These are phyloP conservation scores for Aspergillus nidulans DNA, from an alignment of 495 filamentous ascomycete genomes.

Conservation along the genomic window DNA sequence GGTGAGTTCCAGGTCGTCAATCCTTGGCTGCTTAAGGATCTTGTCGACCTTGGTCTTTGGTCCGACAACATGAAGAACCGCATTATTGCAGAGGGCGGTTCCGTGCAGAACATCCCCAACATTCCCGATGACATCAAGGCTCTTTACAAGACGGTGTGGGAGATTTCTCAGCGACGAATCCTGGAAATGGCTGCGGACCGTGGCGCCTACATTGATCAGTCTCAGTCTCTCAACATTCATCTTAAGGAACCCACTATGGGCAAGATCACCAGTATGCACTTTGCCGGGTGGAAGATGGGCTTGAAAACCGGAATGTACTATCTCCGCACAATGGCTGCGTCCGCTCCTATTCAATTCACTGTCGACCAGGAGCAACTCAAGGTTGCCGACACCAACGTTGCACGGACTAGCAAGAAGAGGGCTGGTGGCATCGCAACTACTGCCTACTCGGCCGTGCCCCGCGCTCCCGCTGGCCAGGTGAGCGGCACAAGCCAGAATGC, in stretches of 20 bases:
- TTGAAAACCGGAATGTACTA: constrained; percentile 99
- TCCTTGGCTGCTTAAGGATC: constrained; percentile 96
- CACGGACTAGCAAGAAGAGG: constrained; percentile 67
- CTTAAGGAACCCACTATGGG: constrained; percentile 99
- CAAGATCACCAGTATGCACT: constrained; percentile 99
- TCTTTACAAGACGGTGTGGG: constrained; percentile 99
- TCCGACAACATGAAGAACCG: constrained; percentile 99
- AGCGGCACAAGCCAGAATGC: constrained; percentile 35
- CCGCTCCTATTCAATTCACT: constrained; percentile 96
- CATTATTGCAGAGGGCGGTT: constrained; percentile 94
- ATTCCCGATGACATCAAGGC: constrained; percentile 94
- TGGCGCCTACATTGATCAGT: constrained; percentile 97
- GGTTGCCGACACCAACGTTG: constrained; percentile 79
- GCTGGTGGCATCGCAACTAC: constrained; percentile 42
- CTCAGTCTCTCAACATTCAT: constrained; percentile 98
- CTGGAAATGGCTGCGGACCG: constrained; percentile 98
- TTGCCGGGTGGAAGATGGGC: constrained; percentile 97
- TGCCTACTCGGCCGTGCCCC: constrained; percentile 55
- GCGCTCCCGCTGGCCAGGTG: constrained; percentile 38
- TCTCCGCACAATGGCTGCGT: constrained; percentile 94
- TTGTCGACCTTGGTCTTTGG: constrained; percentile 97
- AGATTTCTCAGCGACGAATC: constrained; percentile 93
- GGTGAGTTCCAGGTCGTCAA: constrained; percentile 99
- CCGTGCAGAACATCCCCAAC: constrained; percentile 93
- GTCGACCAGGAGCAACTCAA: constrained; percentile 95